Conservation (phyloP, 495 filamentous ascomycete species). For the Neurospora sp. region DNA sequence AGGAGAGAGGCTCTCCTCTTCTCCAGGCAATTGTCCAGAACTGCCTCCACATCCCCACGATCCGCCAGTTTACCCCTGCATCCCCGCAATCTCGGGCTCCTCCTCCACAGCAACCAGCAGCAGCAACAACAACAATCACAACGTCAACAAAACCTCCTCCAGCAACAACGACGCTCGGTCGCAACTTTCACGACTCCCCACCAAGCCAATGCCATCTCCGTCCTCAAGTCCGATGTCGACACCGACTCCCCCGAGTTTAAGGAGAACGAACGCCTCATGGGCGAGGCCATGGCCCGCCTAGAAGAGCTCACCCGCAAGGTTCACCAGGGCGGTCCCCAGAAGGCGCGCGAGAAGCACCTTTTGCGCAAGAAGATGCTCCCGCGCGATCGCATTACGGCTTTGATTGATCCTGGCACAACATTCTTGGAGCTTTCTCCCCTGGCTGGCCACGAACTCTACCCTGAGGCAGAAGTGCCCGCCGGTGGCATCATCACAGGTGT, state of each 20-base stretch:
- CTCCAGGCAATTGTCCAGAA: slow-evolving; percentile 28
- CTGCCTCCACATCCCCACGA: neutral
- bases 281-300: slow-evolving; percentile 54
- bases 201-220: slow-evolving; percentile 67
- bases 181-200: slow-evolving; percentile 57
- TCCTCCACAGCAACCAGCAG: slow-evolving; percentile 8
- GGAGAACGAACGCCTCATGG: slow-evolving; percentile 75
- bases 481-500: slow-evolving; percentile 92
- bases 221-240: slow-evolving; percentile 68
- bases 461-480: slow-evolving; percentile 57
- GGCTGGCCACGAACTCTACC: slow-evolving; percentile 80
- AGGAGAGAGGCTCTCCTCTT: slow-evolving; percentile 26
- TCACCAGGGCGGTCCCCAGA: slow-evolving; percentile 65
- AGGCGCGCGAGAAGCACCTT: slow-evolving; percentile 83
- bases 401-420: slow-evolving; percentile 80
- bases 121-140: slow-evolving; percentile 12
- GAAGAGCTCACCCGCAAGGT: slow-evolving; percentile 59
- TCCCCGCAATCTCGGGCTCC: slow-evolving; percentile 4
- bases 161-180: slow-evolving; percentile 22
- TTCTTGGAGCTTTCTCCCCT: slow-evolving; percentile 87
- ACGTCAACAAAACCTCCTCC: slow-evolving; percentile 16
- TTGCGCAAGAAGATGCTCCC: slow-evolving; percentile 89
- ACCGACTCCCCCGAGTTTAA: slow-evolving; percentile 65
- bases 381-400: slow-evolving; percentile 74
- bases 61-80: neutral